phyloP scores from a whole-genome alignment of 139 green algal species.

The Volvox reticuliferus region DNA sequence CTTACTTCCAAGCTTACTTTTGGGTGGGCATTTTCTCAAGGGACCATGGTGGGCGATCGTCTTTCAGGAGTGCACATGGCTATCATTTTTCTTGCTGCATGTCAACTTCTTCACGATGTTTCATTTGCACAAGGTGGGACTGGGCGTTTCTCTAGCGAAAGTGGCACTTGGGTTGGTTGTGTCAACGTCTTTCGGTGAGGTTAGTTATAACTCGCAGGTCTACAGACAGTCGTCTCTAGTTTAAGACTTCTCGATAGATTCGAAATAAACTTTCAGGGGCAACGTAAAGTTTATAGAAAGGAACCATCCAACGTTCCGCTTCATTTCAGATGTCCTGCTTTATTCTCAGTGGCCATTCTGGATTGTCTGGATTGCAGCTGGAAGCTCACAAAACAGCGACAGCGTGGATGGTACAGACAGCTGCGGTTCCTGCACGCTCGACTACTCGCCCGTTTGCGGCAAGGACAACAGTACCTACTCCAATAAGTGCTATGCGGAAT shows the following conservation, averaged over 20 bases:
- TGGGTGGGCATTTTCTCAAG: background rate
- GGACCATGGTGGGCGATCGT: background rate
- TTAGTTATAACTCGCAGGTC: no score
- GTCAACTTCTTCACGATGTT: background rate
- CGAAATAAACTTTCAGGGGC: background rate
- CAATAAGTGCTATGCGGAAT: conserved; percentile 27
- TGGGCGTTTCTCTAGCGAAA: background rate
- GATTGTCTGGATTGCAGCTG: background rate
- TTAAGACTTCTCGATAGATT: background rate
- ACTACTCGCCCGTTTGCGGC: conserved; percentile 55
- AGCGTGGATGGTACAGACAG: background rate
- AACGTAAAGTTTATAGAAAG: background rate
- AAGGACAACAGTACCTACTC: conserved; percentile 30
- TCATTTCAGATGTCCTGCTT: background rate
- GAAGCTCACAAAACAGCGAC: background rate
- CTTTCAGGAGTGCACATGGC: background rate
- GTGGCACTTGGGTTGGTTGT: background rate
- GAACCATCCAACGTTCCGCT: background rate
- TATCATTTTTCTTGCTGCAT: background rate
- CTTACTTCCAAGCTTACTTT: background rate
- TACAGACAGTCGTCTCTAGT: no score
- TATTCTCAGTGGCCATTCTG: background rate
- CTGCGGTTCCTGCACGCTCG: background rate
- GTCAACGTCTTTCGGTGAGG: background rate
- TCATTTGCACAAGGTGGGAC: background rate